These are phyloP conservation scores for Fusarium piperis DNA, from an alignment of 2,329 filamentous ascomycete species.

Conservation along the genomic window DNA sequence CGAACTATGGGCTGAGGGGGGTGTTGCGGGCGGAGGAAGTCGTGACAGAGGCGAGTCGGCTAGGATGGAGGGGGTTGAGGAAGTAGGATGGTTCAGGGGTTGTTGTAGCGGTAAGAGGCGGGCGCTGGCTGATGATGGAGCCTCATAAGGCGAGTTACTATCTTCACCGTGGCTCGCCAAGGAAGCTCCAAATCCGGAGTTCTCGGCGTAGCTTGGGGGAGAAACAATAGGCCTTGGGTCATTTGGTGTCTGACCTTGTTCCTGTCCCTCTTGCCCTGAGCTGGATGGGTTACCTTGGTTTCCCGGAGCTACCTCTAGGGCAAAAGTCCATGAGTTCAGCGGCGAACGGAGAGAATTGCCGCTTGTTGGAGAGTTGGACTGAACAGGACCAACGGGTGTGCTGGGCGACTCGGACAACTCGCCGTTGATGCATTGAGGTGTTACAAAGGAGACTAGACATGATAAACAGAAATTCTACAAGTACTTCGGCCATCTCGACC, in stretches of 20 bases:
- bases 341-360: not conserved
- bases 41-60: not conserved
- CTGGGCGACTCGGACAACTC: not conserved
- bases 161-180: not conserved
- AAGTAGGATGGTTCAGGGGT: not conserved
- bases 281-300: not conserved
- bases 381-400: not conserved
- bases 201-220: not conserved
- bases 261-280: not conserved
- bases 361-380: not conserved
- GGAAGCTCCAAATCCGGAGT: not conserved
- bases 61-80: not conserved
- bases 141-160: not conserved
- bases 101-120: not conserved
- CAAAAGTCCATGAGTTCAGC: not conserved
- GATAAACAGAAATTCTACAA: not conserved
- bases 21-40: not conserved
- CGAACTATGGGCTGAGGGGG: not conserved
- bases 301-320: not conserved
- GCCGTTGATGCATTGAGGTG: not conserved
- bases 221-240: not conserved
- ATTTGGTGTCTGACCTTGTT: not conserved
- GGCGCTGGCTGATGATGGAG: not conserved
- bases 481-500: not conserved
- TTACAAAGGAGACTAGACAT: not conserved